Conservation (phyloP, 495 filamentous ascomycete genomes). For the Neurospora sp. region DNA sequence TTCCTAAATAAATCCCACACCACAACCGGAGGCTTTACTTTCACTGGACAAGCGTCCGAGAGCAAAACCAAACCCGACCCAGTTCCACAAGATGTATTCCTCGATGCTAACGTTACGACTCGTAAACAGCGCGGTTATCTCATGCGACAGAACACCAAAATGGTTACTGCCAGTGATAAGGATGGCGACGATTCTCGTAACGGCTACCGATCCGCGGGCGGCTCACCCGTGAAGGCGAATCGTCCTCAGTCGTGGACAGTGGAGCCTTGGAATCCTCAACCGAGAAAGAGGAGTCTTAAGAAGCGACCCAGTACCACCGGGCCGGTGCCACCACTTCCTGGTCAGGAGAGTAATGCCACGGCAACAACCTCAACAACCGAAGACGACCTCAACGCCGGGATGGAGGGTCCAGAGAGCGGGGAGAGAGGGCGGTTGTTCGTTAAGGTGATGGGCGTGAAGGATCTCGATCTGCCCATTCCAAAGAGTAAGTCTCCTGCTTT, state of each 20-base stretch:
- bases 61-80: neutral
- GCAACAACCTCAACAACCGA: constrained; percentile 52
- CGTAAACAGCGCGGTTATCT: constrained; percentile 87
- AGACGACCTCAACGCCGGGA: constrained; percentile 41
- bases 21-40: neutral
- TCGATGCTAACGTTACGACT: constrained; percentile 47
- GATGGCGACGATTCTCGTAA: constrained; percentile 39
- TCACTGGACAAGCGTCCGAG: neutral
- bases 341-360: constrained; percentile 69
- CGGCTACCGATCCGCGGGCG: constrained; percentile 54
- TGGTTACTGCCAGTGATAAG: constrained; percentile 78
- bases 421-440: constrained; percentile 93
- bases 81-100: neutral
- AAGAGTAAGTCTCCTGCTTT: constrained; percentile 52
- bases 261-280: constrained; percentile 85
- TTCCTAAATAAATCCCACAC: constrained; percentile 15
- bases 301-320: constrained; percentile 41
- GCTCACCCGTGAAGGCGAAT: constrained; percentile 58
- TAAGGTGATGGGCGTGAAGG: constrained; percentile 94
- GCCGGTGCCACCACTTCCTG: constrained; percentile 72
- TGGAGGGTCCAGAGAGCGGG: constrained; percentile 60
- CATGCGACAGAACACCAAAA: constrained; percentile 96
- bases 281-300: constrained; percentile 58
- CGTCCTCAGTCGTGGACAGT: constrained; percentile 86
- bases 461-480: constrained; percentile 83